phyloP scores from a whole-genome alignment of 768 basidiomycete species.

The Podaxis sp. region DNA sequence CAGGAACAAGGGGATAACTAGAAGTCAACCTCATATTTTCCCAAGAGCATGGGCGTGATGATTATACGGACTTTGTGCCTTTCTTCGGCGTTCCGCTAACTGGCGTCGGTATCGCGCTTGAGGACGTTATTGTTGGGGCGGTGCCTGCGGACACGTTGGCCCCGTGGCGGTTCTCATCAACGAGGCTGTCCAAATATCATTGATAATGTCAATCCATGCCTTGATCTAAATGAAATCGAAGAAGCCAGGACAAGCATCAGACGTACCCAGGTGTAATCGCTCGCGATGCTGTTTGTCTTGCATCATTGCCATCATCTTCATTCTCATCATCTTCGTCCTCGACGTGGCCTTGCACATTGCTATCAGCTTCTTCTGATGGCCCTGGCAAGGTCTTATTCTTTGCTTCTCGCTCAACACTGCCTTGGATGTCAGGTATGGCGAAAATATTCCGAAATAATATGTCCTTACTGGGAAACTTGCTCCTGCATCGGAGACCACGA shows the following conservation, averaged over 20 bases:
- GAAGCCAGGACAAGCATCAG: background rate
- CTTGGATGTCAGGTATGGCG: background rate
- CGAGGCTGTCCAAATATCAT: constrained; percentile 7
- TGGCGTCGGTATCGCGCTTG: constrained; percentile 2
- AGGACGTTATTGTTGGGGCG: background rate
- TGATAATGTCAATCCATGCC: constrained; percentile 2
- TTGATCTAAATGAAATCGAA: background rate
- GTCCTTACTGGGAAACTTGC: constrained; percentile 4
- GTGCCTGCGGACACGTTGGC: too few relatives aligned
- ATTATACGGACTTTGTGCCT: constrained; percentile 12
- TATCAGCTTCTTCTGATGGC: background rate
- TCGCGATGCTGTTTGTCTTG: background rate
- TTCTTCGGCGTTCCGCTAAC: constrained; percentile 1
- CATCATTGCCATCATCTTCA: background rate
- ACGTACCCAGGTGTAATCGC: background rate
- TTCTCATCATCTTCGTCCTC: background rate
- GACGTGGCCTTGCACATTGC: background rate
- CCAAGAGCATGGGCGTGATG: background rate
- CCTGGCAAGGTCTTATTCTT: background rate
- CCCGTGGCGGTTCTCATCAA: background rate
- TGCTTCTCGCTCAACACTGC: background rate
- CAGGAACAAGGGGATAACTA: background rate
- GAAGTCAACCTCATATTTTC: background rate
- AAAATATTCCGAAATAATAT: background rate
- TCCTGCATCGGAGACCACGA: constrained; percentile 8